Conservation (phyloP, 257 asterid genomes). For the Handroanthus guayacan region DNA sequence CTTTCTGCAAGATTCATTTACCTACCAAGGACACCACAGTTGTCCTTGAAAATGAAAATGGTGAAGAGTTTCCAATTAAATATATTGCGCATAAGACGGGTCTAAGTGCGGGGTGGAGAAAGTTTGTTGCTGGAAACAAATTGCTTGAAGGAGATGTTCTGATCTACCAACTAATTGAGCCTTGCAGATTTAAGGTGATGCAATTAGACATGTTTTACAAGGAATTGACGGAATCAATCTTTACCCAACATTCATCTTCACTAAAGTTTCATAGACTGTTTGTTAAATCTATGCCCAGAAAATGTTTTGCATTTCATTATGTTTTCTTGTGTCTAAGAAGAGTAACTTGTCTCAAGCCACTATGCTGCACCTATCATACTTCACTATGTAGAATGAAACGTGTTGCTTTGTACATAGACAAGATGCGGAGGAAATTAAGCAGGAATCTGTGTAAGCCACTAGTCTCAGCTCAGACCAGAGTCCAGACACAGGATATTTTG, state of each 20-base stretch:
- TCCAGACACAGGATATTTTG: background rate
- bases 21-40: slow-evolving; percentile 66
- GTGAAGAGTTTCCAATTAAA: slow-evolving; percentile 71
- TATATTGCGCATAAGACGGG: slow-evolving; percentile 86
- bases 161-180: slow-evolving; percentile 64
- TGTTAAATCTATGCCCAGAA: slow-evolving; percentile 1
- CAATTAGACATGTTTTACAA: background rate
- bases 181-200: slow-evolving; percentile 77
- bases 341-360: background rate
- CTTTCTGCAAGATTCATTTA: slow-evolving; percentile 78
- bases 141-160: slow-evolving; percentile 88
- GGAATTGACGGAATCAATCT: slow-evolving; percentile 15
- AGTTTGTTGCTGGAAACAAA: slow-evolving; percentile 76
- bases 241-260: background rate
- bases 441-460: background rate
- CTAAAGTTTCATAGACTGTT: slow-evolving; percentile 1
- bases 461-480: background rate
- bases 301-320: slow-evolving; percentile 8
- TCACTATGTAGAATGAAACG: background rate
- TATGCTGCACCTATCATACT: background rate
- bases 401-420: background rate
- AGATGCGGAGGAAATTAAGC: background rate
- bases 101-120: slow-evolving; percentile 96
- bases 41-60: slow-evolving; percentile 65
- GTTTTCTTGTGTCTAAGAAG: slow-evolving; percentile 12